These are phyloP conservation scores for Coemansia sp. DNA, from an alignment of 192 early-diverging fungal species.

Conservation along the genomic window DNA sequence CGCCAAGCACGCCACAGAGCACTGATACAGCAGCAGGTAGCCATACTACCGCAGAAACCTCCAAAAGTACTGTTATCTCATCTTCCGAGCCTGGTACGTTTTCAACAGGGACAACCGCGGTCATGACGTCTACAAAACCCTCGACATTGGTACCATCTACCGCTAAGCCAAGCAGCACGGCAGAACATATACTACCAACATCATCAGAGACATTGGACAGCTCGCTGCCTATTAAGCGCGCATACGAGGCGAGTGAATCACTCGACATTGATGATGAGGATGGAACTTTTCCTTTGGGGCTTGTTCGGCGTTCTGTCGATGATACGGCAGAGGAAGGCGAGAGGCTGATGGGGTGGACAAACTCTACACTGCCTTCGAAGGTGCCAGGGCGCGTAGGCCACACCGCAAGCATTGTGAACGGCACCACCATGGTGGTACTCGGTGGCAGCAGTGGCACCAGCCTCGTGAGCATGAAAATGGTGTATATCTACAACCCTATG, in stretches of 20 bases:
- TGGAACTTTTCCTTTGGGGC: not conserved
- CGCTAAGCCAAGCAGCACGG: not conserved
- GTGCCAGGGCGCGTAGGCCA: constrained; percentile 43
- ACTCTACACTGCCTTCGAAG: constrained; percentile 31
- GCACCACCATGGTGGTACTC: constrained; percentile 46
- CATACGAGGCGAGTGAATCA: not conserved
- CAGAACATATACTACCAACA: not conserved
- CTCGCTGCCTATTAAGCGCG: not conserved
- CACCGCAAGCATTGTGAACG: constrained; percentile 28
- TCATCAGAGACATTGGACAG: not conserved
- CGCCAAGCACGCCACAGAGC: not conserved
- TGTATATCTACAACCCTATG: constrained; percentile 36
- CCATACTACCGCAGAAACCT: not conserved
- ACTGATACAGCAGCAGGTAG: not conserved
- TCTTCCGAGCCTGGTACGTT: constrained; percentile 1
- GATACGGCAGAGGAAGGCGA: constrained; percentile 4
- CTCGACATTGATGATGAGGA: not conserved
- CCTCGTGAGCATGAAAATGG: constrained; percentile 27
- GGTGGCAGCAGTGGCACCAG: constrained; percentile 34
- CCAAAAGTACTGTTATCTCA: not conserved
- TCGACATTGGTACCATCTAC: not conserved
- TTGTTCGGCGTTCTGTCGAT: not conserved
- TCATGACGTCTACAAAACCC: constrained; percentile 3
- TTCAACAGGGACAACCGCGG: not conserved
- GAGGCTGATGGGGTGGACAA: constrained; percentile 41